Base-by-base conservation (phyloP, 2,329 filamentous ascomycete genomes). In the Diaporthe nobilis region DNA sequence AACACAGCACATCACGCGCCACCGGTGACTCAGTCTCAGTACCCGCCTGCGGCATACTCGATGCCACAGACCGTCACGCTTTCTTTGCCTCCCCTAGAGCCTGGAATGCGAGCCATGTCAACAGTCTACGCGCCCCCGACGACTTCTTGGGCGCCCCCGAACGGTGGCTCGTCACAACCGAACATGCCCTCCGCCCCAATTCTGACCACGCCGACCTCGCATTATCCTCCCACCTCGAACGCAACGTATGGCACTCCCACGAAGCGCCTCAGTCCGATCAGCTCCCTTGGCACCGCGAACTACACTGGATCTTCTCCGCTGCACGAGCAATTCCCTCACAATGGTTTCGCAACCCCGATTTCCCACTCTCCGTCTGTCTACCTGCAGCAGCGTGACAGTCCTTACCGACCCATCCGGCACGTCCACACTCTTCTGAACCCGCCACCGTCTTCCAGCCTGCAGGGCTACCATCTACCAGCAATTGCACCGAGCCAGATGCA, bases 391-490 rank as follows among this genome's bases (percentile, higher is more conserved):
- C 91, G 97, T 74, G 93, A 94, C 78, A 98, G 96, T 73, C 97
- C 97, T 4, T 98, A 98, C 85, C 94, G 95, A 78, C 96, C 96
- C 1, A 93, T 98, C 53, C 94, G 96, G 72, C 91, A 95, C 77
- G 95, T 98, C 76, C 95, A 97, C 79, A 98, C 95, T 0, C 90
- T 98, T n/a, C 88, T 98, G 42, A 95, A 97, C 75, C 96, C 96
- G 44, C 95, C 95, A 9, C 94, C 95, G 0, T 94, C 94, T 34
- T 89, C 92, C 12, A 95, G 95, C 10, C 90, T 97, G 77, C 93
- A 96, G 78, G 90, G 94, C 79, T 93, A 95, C 81, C 88, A 93
- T 78, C 87, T 94, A 8, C 80, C 81, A 70, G 72, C 80, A 37
- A 77, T 90, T 83, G 85, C 87, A 87, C 92, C 94, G 71, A 89